A percentile compares a stretch with the other conserved stretches of the same genome.
These are phyloP conservation scores for Globisporangium camurandrum DNA, from an alignment of 352 stramenopile species.

Conservation along the genomic window DNA sequence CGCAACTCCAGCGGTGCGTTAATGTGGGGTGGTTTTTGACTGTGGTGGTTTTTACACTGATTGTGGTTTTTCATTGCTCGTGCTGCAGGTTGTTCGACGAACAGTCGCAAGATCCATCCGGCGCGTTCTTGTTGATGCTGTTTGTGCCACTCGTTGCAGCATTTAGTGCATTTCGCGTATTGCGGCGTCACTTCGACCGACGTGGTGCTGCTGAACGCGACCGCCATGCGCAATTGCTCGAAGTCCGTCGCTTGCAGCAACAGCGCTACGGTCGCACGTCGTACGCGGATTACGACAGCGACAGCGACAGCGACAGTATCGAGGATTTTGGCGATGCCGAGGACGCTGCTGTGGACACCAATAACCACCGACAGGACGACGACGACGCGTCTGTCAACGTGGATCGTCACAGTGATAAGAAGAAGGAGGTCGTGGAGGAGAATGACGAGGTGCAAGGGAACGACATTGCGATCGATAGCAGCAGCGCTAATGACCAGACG, in stretches of 20 bases:
- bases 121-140: conserved; percentile 49
- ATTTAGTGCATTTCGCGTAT: conserved; percentile 36
- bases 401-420: not conserved
- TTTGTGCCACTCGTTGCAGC: conserved; percentile 51
- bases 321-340: conserved; percentile 26
- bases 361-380: not conserved
- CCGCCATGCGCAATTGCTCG: conserved; percentile 54
- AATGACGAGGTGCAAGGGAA: not conserved
- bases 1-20: conserved; percentile 27
- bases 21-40: too few relatives aligned
- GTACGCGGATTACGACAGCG: conserved; percentile 48
- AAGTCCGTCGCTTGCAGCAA: conserved; percentile 67
- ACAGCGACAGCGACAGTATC: conserved; percentile 17
- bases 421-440: not conserved
- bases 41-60: too few relatives aligned
- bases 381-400: not conserved
- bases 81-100: conserved; percentile 44
- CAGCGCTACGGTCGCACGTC: conserved; percentile 42
- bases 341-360: conserved; percentile 10
- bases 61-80: not conserved
- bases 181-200: conserved; percentile 35
- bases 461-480: too few relatives aligned
- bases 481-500: too few relatives aligned
- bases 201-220: conserved; percentile 18
- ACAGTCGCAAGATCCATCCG: conserved; percentile 62